A percentile compares a stretch with the other conserved stretches of the same genome.
Evolutionary conservation across 371 early-diverging fungal genomes (phyloP).

Genomic region (Gilbertella persicaria): DNA sequence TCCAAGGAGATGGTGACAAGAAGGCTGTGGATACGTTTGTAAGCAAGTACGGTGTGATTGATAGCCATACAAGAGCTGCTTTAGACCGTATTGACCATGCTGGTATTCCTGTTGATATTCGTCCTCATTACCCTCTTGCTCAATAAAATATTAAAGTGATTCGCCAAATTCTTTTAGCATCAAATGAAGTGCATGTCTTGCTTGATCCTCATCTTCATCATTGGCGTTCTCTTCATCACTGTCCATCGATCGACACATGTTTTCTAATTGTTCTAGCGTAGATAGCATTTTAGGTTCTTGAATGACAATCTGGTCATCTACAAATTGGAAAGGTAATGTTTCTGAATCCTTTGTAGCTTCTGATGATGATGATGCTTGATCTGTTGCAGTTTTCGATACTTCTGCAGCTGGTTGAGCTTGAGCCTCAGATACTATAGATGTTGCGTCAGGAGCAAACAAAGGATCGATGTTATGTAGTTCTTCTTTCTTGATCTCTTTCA

Average conservation of each 20-base stretch:
- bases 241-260: not conserved
- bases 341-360: too few relatives aligned
- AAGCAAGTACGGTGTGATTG: constrained; percentile 59
- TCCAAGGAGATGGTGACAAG: constrained; percentile 83
- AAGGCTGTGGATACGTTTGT: constrained; percentile 62
- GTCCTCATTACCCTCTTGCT: constrained; percentile 48
- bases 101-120: constrained; percentile 55
- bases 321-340: not conserved
- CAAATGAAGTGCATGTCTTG: constrained; percentile 15
- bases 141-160: constrained; percentile 2
- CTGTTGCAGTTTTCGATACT: too few relatives aligned
- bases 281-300: not conserved
- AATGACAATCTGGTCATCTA: not conserved
- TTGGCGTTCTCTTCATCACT: constrained; percentile 1
- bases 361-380: too few relatives aligned
- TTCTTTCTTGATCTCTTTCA: constrained; percentile 6
- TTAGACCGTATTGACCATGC: constrained; percentile 57
- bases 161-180: constrained; percentile 27
- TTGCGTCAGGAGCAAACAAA: constrained; percentile 7
- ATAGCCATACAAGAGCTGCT: constrained; percentile 51
- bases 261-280: constrained; percentile 5
- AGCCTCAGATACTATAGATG: not conserved
- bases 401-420: not conserved
- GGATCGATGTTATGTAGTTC: constrained; percentile 1
- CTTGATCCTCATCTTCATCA: constrained; percentile 20